Evolutionary conservation across 2,329 filamentous ascomycete genomes (phyloP), one percentile per base, ranked within the genome.

Genomic region (Nemania sp.): DNA sequence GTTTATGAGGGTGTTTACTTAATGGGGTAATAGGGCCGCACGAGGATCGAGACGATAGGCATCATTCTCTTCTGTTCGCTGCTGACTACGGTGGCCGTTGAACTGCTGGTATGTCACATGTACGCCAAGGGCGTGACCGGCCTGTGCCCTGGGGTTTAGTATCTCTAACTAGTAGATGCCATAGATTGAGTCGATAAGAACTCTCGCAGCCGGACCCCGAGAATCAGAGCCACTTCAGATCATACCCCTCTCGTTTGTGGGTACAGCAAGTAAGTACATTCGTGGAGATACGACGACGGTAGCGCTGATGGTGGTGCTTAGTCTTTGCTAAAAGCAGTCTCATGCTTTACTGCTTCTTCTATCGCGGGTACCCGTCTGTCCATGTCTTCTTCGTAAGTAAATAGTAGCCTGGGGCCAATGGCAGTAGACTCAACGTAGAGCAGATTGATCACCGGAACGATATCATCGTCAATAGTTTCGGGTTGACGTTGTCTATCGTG

Each of bases 21-120:
- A 62, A 63, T 70, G 35, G 59, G 53, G 54, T 63, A 60, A 62
- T 41, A 84, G 81, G 88, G 87, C 49, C 85, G 88, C 7, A 89
- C 84, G 4, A 83, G 88, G 64, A 86, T 90, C 62, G 88, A 90
- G 78, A 89, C 88, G 2, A 83, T 90, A 66, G 88, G 88, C 29
- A 88, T 90, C 69, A 88, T 91, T 72, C 84, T 90, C 53, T 90
- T 90, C 77, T 89, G 88, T 70, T 87, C 88, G 51, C 80, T 90
- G 67, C 90, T 90, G 87, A 89, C 88, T 1, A 90, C 88, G 0
- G 88, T 90, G 3, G 87, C 89, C 55, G 87, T 90, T 29, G 86
- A 90, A 73, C 80, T 90, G 29, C 84, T 89, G 55, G 85, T 86
- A 77, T 77, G 83, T 77, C 27, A 24, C 35, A 49, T 20, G 52